phyloP scores from a whole-genome alignment of 345 rosid species.

The Eucalyptus sp. region DNA sequence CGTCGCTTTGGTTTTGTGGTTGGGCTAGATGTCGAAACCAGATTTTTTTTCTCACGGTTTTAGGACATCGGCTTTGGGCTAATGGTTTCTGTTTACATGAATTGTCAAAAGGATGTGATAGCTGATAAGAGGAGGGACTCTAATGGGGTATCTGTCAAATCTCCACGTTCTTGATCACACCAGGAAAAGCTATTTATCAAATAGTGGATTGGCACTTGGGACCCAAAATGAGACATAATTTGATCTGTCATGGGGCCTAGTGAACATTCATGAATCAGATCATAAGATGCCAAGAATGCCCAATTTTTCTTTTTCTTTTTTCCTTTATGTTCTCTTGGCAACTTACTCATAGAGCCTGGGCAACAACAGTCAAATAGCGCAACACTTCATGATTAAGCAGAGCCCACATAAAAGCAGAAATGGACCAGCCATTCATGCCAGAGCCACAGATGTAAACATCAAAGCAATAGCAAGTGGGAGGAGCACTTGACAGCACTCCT shows the following conservation, averaged over 20 bases:
- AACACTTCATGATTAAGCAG: background rate
- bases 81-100: background rate
- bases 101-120: background rate
- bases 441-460: background rate
- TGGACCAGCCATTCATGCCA: background rate
- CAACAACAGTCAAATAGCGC: background rate
- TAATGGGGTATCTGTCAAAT: background rate
- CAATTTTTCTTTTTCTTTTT: background rate
- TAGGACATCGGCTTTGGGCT: background rate
- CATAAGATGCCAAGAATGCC: background rate
- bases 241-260: background rate
- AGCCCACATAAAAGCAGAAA: background rate
- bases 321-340: background rate
- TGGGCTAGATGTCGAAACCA: background rate
- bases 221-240: background rate
- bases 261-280: background rate
- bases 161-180: background rate
- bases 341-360: background rate
- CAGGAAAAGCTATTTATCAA: background rate
- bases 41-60: background rate
- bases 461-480: background rate
- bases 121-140: background rate
- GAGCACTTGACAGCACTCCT: background rate
- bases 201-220: background rate
- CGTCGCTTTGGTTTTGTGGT: background rate